Conservation (phyloP, 176 grass and related monocot species). For the Dactylis glomerata region DNA sequence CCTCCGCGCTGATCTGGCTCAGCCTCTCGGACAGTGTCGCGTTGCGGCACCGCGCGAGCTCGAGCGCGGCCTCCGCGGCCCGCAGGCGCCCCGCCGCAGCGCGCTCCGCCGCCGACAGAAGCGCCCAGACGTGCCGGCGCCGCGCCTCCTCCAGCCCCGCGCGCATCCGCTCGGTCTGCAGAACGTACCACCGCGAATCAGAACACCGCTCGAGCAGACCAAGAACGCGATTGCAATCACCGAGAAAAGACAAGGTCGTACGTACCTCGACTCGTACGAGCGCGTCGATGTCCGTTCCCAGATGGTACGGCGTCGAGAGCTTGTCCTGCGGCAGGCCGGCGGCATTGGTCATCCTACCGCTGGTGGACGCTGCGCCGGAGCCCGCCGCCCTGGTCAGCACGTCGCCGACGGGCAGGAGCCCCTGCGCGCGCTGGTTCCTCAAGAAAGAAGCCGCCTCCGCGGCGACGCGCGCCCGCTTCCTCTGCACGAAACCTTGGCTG, state of each 20-base stretch:
- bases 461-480: constrained; percentile 30
- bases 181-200: not conserved
- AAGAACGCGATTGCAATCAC: not conserved
- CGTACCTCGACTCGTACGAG: constrained; percentile 41
- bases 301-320: constrained; percentile 27
- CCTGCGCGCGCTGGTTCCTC: not conserved
- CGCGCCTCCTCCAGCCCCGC: constrained; percentile 29
- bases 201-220: not conserved
- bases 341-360: constrained; percentile 5
- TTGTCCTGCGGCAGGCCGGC: not conserved
- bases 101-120: constrained; percentile 29
- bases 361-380: constrained; percentile 31
- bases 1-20: constrained; percentile 35
- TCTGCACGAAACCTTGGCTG: constrained; percentile 1
- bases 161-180: constrained; percentile 40
- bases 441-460: not conserved
- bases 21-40: constrained; percentile 46
- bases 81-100: not conserved
- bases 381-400: not conserved
- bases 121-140: not conserved
- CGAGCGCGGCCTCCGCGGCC: constrained; percentile 35
- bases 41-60: constrained; percentile 23
- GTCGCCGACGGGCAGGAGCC: not conserved
- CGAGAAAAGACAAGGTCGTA: not conserved
- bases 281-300: constrained; percentile 47